Conservation (phyloP, 345 rosid genomes). For the Syzygium aqueum region DNA sequence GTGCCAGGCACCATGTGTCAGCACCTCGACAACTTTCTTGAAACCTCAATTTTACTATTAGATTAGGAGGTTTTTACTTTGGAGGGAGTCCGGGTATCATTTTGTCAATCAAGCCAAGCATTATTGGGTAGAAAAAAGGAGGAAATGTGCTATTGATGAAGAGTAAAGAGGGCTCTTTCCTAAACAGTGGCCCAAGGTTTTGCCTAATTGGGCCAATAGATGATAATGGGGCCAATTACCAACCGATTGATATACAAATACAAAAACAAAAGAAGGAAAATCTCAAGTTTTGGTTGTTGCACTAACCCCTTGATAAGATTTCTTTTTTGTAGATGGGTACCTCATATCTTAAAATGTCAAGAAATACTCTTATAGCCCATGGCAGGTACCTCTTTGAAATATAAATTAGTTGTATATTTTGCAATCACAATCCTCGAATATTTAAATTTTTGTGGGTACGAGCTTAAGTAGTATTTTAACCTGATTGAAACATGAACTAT, state of each 20-base stretch:
- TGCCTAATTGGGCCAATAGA: not conserved
- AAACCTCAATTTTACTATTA: not conserved
- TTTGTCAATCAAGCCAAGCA: not conserved
- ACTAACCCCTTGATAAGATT: not conserved
- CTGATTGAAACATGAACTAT: not conserved
- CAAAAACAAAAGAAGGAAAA: not conserved
- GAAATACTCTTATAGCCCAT: not conserved
- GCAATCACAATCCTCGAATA: not conserved
- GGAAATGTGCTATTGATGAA: not conserved
- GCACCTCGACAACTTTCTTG: not conserved
- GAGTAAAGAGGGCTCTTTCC: not conserved
- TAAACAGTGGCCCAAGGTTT: not conserved
- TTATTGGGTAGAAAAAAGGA: not conserved
- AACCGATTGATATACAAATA: not conserved
- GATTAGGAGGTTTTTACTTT: not conserved
- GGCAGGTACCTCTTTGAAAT: not conserved
- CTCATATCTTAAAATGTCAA: not conserved
- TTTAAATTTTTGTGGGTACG: not conserved
- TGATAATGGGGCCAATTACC: not conserved
- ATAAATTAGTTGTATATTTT: not conserved
- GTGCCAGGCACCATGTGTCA: not conserved
- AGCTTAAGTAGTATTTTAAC: not conserved
- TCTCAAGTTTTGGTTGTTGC: not conserved
- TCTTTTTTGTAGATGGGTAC: not conserved
- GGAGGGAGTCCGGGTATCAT: not conserved